Evolutionary conservation across 1,139 yeast species (phyloP), one percentile per base, ranked within the genome.

Genomic region (Debaryomycetaceae sp.): DNA sequence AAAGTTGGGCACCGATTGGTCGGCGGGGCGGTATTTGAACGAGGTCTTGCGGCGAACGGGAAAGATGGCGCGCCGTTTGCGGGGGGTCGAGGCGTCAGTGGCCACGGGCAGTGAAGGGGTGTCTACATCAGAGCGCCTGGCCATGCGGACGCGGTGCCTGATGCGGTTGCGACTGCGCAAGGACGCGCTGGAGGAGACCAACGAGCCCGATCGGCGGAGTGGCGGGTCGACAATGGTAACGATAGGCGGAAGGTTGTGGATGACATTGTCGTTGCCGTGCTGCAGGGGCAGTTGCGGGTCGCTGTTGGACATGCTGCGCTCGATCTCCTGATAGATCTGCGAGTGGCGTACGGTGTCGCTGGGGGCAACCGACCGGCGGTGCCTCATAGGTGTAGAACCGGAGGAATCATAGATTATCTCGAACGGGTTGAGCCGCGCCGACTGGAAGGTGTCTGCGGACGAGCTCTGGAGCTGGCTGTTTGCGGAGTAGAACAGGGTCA

Each of bases 11-110:
- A 34, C 32, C n/a, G 42, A 41, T 18, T 34, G 42, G 28, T 38
- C 41, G 5, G 43, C 26, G 8, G 52, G 41, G 20, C 39, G 40
- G 40, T 42, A 57, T 35, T 59, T 62, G 30, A 64, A 53, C 1
- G 71, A 63, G 4, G 54, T 29, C 45, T 52, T 2, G 64, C 67
- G 3, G 71, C 70, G 37, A 65, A 65, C 7, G 49, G 35, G 30
- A 56, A 61, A 18, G 15, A 20, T 7, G 16, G n/a, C n/a, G n/a
- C n/a, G 8, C 16, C 23, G 6, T 8, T 23, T 20, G 5, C 12
- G 11, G n/a, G 30, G 6, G 9, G 11, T 28, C 9, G 13, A 13
- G 15, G 16, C 16, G 11, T 26, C 13, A 4, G 28, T 6, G 11
- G 11, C 12, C 7, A 14, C 4, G 10, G 10, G 28, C n/a, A 14